phyloP scores from a whole-genome alignment of 441 rosid species.

The Geranium incanum region DNA sequence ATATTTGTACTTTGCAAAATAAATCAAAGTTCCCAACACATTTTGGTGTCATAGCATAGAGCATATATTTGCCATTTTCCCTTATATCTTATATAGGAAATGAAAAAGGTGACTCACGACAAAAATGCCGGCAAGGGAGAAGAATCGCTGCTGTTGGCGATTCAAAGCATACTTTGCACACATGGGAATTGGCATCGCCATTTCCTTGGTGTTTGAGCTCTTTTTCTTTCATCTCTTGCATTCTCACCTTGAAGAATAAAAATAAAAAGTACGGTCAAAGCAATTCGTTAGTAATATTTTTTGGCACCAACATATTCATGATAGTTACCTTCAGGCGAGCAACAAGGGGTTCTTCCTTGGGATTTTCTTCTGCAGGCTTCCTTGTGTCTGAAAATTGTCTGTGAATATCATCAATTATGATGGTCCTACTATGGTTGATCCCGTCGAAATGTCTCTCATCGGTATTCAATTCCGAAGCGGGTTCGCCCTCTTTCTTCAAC shows the following conservation, averaged over 20 bases:
- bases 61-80: too few relatives aligned
- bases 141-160: conserved; percentile 90
- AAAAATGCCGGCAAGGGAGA: conserved; percentile 96
- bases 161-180: conserved; percentile 92
- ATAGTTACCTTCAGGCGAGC: conserved; percentile 71
- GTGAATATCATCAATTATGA: conserved; percentile 35
- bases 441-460: conserved; percentile 34
- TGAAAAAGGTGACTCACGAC: conserved; percentile 48
- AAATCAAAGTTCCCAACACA: too few relatives aligned
- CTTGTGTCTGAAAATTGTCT: conserved; percentile 38
- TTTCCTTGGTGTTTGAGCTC: conserved; percentile 58
- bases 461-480: conserved; percentile 35
- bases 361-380: conserved; percentile 46
- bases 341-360: conserved; percentile 76
- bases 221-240: conserved; percentile 95
- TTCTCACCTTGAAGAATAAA: conserved; percentile 54
- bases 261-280: neutral
- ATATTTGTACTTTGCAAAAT: too few relatives aligned
- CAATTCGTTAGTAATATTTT: too few relatives aligned
- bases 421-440: conserved; percentile 25
- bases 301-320: neutral
- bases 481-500: conserved; percentile 75
- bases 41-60: too few relatives aligned
- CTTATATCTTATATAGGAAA: neutral
- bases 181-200: conserved; percentile 78